Conservation (phyloP, 2,329 filamentous ascomycete genomes). For the Raffaelea ambrosiae region DNA sequence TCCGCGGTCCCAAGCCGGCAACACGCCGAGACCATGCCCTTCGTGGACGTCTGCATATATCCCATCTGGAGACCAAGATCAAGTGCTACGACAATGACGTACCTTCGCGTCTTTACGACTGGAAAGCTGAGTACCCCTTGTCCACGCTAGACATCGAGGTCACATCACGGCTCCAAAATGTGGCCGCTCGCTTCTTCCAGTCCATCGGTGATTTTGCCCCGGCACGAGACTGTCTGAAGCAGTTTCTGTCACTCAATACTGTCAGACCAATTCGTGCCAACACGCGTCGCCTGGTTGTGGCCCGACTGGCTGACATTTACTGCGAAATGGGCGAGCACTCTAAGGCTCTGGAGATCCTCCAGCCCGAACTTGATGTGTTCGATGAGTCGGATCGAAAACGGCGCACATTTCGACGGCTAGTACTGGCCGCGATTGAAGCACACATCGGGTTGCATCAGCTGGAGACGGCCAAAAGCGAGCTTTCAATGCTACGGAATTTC, state of each 20-base stretch:
- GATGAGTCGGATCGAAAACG: neutral
- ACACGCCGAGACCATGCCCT: constrained; percentile 2
- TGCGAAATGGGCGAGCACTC: neutral
- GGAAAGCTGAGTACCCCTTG: neutral
- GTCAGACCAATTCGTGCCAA: neutral
- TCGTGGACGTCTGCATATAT: constrained; percentile 4
- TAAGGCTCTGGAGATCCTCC: neutral
- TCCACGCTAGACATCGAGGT: constrained; percentile 3
- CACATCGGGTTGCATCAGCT: neutral
- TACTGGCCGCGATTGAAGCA: neutral
- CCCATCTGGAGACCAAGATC: constrained; percentile 7
- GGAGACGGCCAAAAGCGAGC: neutral
- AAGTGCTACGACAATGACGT: constrained; percentile 4
- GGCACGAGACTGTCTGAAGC: constrained; percentile 3
- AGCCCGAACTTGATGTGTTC: neutral
- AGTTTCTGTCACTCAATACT: neutral
- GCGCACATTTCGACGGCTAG: neutral
- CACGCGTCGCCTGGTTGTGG: neutral
- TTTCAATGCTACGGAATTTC: neutral
- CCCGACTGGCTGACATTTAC: neutral
- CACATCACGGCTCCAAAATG: neutral
- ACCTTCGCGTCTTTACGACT: constrained; percentile 2
- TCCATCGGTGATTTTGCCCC: constrained; percentile 2
- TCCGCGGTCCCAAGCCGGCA: neutral
- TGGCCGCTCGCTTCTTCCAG: constrained; percentile 5